A percentile compares a stretch with the other conserved stretches of the same genome.
phyloP scores from a whole-genome alignment of 75 land plant species.

The Sequoia sempervirens region DNA sequence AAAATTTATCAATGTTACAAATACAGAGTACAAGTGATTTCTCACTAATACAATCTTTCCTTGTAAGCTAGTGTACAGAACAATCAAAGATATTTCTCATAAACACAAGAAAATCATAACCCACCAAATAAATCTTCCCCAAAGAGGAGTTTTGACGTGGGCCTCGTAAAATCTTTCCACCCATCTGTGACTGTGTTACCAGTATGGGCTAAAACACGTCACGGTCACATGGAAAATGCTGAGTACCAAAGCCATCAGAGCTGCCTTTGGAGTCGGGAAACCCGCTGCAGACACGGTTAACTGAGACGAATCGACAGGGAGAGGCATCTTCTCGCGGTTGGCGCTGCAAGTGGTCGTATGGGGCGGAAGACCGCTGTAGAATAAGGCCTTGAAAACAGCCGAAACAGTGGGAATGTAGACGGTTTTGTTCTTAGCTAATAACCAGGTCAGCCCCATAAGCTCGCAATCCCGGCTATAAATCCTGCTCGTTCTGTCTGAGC shows the following conservation, averaged over 20 bases:
- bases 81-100: too few species aligned
- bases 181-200: neutral
- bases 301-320: conserved; percentile 50
- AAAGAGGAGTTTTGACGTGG: too few species aligned
- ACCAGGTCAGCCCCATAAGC: conserved; percentile 79
- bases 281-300: neutral
- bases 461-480: conserved; percentile 52
- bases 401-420: conserved; percentile 55
- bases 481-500: conserved; percentile 23
- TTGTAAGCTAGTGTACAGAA: too few species aligned
- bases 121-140: too few species aligned
- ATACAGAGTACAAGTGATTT: too few species aligned
- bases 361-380: conserved; percentile 23
- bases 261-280: neutral
- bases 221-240: neutral
- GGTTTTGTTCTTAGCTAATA: conserved; percentile 52
- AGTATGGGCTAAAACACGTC: neutral
- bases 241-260: neutral
- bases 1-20: too few species aligned
- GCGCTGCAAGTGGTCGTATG: conserved; percentile 27
- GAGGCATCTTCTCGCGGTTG: conserved; percentile 48
- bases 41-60: too few species aligned
- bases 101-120: too few species aligned
- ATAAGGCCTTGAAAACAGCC: conserved; percentile 42
- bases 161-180: too few species aligned